Evolutionary conservation across 2,329 filamentous ascomycete genomes (phyloP).

Genomic region (Aureobasidium zeae): DNA sequence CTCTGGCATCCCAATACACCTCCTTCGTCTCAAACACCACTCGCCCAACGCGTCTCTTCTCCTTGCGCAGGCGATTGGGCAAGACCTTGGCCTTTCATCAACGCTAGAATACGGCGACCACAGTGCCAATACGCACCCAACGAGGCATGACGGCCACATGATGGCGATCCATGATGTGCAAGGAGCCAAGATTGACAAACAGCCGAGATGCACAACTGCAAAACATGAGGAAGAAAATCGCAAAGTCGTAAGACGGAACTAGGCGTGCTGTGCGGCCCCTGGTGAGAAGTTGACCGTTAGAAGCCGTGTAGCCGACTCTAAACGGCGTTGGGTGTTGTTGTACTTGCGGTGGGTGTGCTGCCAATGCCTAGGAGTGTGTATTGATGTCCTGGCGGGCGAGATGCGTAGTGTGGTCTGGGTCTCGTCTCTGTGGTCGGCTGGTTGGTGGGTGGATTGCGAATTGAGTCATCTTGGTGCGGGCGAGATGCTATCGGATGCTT

Average conservation of each 20-base stretch:
- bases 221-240: constrained; percentile 26
- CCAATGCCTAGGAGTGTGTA: constrained; percentile 28
- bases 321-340: constrained; percentile 22
- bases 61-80: constrained; percentile 29
- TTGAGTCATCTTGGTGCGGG: not conserved
- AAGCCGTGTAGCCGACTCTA: constrained; percentile 24
- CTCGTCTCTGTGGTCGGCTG: constrained; percentile 18
- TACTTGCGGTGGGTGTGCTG: constrained; percentile 17
- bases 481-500: constrained; percentile 5
- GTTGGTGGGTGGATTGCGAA: constrained; percentile 2
- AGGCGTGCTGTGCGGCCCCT: constrained; percentile 21
- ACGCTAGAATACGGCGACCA: constrained; percentile 26
- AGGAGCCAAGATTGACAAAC: constrained; percentile 29
- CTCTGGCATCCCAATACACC: constrained; percentile 29
- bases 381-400: constrained; percentile 22
- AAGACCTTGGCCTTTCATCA: constrained; percentile 31
- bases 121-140: constrained; percentile 27
- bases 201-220: constrained; percentile 30
- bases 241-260: constrained; percentile 26
- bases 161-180: constrained; percentile 19
- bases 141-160: constrained; percentile 27
- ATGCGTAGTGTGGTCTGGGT: constrained; percentile 20
- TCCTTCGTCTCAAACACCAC: constrained; percentile 30
- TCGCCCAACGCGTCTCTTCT: constrained; percentile 25
- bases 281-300: constrained; percentile 21